These are phyloP conservation scores for Aspergillus sp. DNA, from an alignment of 2,329 filamentous ascomycete genomes.

Conservation along the genomic window DNA sequence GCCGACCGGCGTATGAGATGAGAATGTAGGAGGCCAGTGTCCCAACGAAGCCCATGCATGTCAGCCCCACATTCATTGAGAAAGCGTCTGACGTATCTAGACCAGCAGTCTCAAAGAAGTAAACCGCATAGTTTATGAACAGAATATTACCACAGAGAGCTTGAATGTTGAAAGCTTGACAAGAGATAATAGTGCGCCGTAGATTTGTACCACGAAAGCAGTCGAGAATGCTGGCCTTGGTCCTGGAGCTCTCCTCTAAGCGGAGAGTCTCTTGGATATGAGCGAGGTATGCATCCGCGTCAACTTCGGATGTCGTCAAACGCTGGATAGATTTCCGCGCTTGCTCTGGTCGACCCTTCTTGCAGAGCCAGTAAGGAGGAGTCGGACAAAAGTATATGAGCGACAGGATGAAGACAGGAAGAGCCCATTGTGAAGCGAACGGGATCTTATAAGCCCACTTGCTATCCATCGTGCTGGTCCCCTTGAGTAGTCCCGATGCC, in stretches of 20 bases:
- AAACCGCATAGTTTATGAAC: slow-evolving; percentile 12
- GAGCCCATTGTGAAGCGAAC: slow-evolving; percentile 53
- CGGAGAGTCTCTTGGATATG: slow-evolving; percentile 10
- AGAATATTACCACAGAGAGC: slow-evolving; percentile 12
- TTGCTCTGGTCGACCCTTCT: slow-evolving; percentile 43
- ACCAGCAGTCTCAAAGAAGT: slow-evolving; percentile 16
- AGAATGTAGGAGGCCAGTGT: slow-evolving; percentile 13
- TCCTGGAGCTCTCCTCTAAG: slow-evolving; percentile 4
- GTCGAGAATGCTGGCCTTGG: background rate
- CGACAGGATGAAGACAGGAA: slow-evolving; percentile 49
- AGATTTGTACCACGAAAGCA: slow-evolving; percentile 9
- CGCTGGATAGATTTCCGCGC: slow-evolving; percentile 43
- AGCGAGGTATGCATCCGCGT: slow-evolving; percentile 6
- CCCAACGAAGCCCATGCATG: slow-evolving; percentile 12
- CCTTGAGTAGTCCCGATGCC: slow-evolving; percentile 49
- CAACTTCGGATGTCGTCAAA: slow-evolving; percentile 39
- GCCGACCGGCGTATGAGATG: slow-evolving; percentile 9
- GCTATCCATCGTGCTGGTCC: slow-evolving; percentile 42
- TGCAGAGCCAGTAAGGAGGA: slow-evolving; percentile 52
- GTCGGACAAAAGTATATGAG: slow-evolving; percentile 48
- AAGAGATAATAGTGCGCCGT: slow-evolving; percentile 14
- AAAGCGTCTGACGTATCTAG: slow-evolving; percentile 13
- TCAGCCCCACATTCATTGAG: slow-evolving; percentile 14
- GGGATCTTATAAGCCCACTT: slow-evolving; percentile 54
- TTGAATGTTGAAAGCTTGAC: slow-evolving; percentile 13